These are phyloP conservation scores for Nakazawaea populi DNA, from an alignment of 805 yeast species.

Conservation along the genomic window DNA sequence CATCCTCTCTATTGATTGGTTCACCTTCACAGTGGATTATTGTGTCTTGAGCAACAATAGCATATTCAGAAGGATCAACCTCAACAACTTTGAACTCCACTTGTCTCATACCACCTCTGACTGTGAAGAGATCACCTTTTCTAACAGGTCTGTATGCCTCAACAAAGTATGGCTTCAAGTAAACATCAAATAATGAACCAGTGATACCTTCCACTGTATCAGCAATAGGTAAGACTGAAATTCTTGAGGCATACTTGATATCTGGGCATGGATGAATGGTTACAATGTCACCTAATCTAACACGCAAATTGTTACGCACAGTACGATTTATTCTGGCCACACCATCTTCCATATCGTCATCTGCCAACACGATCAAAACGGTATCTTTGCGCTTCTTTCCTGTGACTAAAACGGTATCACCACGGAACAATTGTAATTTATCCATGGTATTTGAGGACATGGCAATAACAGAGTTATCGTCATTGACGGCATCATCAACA, in stretches of 20 bases:
- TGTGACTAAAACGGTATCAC: slow-evolving; percentile 94
- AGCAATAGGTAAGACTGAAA: slow-evolving; percentile 93
- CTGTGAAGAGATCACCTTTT: slow-evolving; percentile 94
- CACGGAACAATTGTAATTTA: slow-evolving; percentile 87
- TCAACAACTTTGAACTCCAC: slow-evolving; percentile 98
- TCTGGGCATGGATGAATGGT: slow-evolving; percentile 95
- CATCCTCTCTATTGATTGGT: slow-evolving; percentile 97
- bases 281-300: slow-evolving; percentile 89
- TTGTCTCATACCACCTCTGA: slow-evolving; percentile 98
- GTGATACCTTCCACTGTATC: slow-evolving; percentile 98
- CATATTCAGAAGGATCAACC: slow-evolving; percentile 95
- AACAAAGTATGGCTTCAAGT: slow-evolving; percentile 94
- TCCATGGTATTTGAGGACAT: slow-evolving; percentile 96
- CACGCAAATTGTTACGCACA: slow-evolving; percentile 91
- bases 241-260: slow-evolving; percentile 93
- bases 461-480: slow-evolving; percentile 94
- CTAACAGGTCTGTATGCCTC: slow-evolving; percentile 99
- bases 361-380: slow-evolving; percentile 90
- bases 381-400: slow-evolving; percentile 99
- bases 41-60: slow-evolving; percentile 98
- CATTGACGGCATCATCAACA: slow-evolving; percentile 96
- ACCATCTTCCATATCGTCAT: slow-evolving; percentile 95
- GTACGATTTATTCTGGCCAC: slow-evolving; percentile 91
- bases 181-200: slow-evolving; percentile 93
- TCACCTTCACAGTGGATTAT: slow-evolving; percentile 98